Base-by-base conservation (phyloP, 805 yeast species). In the Candida pseudofarinosa region DNA sequence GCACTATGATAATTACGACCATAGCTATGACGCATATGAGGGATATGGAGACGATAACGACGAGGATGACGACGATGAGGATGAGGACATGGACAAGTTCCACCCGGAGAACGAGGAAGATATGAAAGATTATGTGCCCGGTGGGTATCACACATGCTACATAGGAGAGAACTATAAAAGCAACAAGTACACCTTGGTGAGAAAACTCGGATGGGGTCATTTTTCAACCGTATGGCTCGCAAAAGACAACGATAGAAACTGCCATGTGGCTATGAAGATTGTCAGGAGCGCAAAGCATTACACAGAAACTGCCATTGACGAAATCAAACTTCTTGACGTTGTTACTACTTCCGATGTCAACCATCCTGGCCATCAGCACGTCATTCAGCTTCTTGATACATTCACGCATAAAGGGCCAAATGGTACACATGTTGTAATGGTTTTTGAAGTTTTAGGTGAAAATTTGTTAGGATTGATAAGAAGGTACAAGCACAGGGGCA, bases 121-220 rank as follows among this genome's bases (percentile, higher is more conserved):
- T 46, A 67, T 76, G 37, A 80, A 80, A 44, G 99, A 93, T 64
- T 93, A 93, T 63, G 80, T 80, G 45, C 80, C 82, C 7, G 98
- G 98, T 18, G 99, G 99, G 0, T 93, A 93, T 61, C 99, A 93
- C 58, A 97, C 99, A 0, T 93, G 95, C 10, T 80, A 66, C 50
- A 80, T 88, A 39, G 98, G 98, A 4, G 99, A 95, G 60, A 65
- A 65, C 17, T 91, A 84, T 63, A 85, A 88, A 53, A 72, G 85
- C 43, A 80, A 80, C 15, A 78, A 86, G 45, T 93, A 93, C 60
- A 73, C 82, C 1, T 65, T 93, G 38, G 90, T 87, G 23, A 78
- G 98, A 47, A 93, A 93, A 59, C 71, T 93, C 3, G 99, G 99
- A 0, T 93, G 99, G 99, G 99, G 99, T 30, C 97, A 93, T 65